Percentiles rank a stretch among this genome's conserved stretches.
Evolutionary conservation across 176 grass and related monocot species (phyloP).

Genomic region (Ensete glaucum): DNA sequence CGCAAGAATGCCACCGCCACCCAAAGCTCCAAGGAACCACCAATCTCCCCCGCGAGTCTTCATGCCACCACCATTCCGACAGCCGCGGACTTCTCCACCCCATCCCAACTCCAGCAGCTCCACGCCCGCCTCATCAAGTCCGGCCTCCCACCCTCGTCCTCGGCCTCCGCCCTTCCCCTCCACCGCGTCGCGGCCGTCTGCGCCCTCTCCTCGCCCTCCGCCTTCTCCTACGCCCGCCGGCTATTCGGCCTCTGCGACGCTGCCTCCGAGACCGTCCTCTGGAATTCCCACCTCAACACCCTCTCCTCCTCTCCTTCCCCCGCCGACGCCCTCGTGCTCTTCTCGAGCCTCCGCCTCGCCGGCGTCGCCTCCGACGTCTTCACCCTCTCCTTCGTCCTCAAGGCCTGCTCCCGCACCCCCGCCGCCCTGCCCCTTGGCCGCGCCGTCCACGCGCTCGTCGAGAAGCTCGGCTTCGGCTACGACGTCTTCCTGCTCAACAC

Average conservation of each 20-base stretch:
- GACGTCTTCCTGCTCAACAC: slow-evolving; percentile 29
- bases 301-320: slow-evolving; percentile 14
- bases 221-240: slow-evolving; percentile 23
- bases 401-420: slow-evolving; percentile 13
- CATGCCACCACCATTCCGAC: not conserved
- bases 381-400: slow-evolving; percentile 26
- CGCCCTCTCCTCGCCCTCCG: slow-evolving; percentile 13
- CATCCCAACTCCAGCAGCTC: slow-evolving; percentile 21
- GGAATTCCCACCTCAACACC: slow-evolving; percentile 19
- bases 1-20: not conserved
- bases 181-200: slow-evolving; percentile 20
- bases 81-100: slow-evolving; percentile 12
- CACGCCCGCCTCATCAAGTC: slow-evolving; percentile 26
- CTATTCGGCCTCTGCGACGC: not conserved
- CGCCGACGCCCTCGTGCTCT: slow-evolving; percentile 13
- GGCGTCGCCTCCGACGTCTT: slow-evolving; percentile 5
- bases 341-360: slow-evolving; percentile 12
- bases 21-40: not conserved
- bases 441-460: slow-evolving; percentile 12
- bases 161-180: slow-evolving; percentile 2
- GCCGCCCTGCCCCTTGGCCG: not conserved
- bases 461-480: slow-evolving; percentile 18
- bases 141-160: slow-evolving; percentile 12
- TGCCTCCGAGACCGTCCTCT: slow-evolving; percentile 9
- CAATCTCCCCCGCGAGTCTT: not conserved